Base-by-base conservation (phyloP, 495 filamentous ascomycete species). In the Penicillium dipodomyicola region DNA sequence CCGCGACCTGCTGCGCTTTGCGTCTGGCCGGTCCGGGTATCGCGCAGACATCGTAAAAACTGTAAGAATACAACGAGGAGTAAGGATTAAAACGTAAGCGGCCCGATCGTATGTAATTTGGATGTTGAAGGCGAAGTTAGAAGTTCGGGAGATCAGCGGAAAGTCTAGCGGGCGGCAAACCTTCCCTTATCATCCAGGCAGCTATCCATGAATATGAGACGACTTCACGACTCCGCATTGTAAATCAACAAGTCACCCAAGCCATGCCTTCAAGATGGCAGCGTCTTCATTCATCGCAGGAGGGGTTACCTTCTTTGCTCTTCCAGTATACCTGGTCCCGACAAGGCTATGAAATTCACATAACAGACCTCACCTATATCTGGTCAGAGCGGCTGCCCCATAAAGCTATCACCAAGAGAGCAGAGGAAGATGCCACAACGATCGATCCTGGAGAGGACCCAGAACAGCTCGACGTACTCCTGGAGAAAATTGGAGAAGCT, bases 281-380 rank as follows among this genome's bases (percentile, higher is more conserved):
- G 39, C 67, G 62, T 32, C 57, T 81, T 14, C 57, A 51, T 47
- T 49, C 69, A 20, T 50, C 59, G 7, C 23, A 61, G 15, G 56
- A 52, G 39, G 19, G 22, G 15, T 19, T 65, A 5, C 82, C 84
- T n/a, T 73, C 81, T 10, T 71, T 87, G 33, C 71, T 88, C 3
- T 73, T 83, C 53, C 82, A 82, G 63, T 75, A 76, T 43, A 65
- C 67, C 19, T 80, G 82, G 56, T 77, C 72, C 17, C 37, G 64
- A 20, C 64, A 74, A 29, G 82, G 83, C 40, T 98, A 97, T 74
- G 81, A 76, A 10, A 61, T 97, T 37, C 81, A 85, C 55, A 67
- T 97, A 29, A 94, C 93, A 4, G 94, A 98, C 70, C 81, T 97
- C 17, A 87, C 85, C 65, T 79, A 84, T 56, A 71, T 97, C n/a